These are phyloP conservation scores for Silybum marianum DNA, from an alignment of 129 eudicot genomes.

Conservation along the genomic window DNA sequence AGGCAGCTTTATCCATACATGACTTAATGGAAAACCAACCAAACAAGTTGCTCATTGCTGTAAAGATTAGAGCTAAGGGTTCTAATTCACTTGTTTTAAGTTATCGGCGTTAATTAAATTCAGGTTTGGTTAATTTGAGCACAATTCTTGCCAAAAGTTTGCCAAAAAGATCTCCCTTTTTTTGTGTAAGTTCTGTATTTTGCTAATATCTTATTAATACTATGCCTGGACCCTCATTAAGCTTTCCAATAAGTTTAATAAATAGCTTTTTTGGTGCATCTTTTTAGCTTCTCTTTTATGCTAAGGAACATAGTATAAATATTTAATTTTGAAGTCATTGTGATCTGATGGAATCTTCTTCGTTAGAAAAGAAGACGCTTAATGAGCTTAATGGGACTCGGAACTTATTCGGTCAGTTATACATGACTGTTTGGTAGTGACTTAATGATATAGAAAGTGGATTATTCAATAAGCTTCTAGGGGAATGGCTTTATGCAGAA, in stretches of 20 bases:
- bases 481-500: no score
- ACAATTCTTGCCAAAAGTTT: constrained; percentile 10
- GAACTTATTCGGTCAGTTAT: no score
- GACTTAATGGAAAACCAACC: no score
- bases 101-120: not conserved
- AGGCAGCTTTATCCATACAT: no score
- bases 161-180: constrained; percentile 5
- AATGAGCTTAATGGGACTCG: no score
- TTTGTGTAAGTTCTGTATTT: not conserved
- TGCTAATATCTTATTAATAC: constrained; percentile 22
- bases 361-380: not conserved
- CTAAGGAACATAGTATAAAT: not conserved
- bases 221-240: constrained; percentile 10
- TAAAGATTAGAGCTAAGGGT: not conserved
- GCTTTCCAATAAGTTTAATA: constrained; percentile 5
- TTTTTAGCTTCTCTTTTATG: constrained; percentile 17
- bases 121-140: not conserved
- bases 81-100: not conserved
- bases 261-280: constrained; percentile 20
- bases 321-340: not conserved
- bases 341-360: constrained; percentile 4
- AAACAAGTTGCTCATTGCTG: constrained; percentile 7
- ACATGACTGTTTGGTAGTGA: no score
- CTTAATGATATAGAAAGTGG: no score
- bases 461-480: no score